phyloP scores from a whole-genome alignment of 2,329 filamentous ascomycete genomes.

The Allantophomopsis lycopodina region DNA sequence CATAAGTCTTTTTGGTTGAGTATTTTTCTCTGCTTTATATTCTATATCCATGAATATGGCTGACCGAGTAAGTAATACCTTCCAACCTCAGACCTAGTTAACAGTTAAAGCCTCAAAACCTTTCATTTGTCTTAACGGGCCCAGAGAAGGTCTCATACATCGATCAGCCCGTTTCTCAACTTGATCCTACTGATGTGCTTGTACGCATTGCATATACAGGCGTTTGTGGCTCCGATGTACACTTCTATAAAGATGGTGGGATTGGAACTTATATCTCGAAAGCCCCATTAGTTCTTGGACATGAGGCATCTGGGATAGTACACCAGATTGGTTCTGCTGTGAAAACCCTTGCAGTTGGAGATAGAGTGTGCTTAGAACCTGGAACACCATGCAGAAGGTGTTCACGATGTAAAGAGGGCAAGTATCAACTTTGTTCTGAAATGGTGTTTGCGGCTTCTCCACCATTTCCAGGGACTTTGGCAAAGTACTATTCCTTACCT shows the following conservation, averaged over 20 bases:
- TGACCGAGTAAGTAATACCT: too few relatives aligned
- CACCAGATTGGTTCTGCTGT: slow-evolving; percentile 25
- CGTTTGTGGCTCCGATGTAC: slow-evolving; percentile 34
- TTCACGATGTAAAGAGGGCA: slow-evolving; percentile 20
- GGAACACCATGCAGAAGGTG: slow-evolving; percentile 28
- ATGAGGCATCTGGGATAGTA: slow-evolving; percentile 28
- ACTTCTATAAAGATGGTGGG: slow-evolving; percentile 27
- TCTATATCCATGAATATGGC: too few relatives aligned
- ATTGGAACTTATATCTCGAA: slow-evolving; percentile 30
- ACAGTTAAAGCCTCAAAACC: too few relatives aligned
- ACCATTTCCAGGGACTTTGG: slow-evolving; percentile 22
- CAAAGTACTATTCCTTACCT: slow-evolving; percentile 21
- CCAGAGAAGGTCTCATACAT: too few relatives aligned
- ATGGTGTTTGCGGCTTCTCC: slow-evolving; percentile 26
- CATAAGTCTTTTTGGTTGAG: too few relatives aligned
- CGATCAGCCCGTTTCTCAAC: too few relatives aligned
- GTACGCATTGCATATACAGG: slow-evolving; percentile 30
- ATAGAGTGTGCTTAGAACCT: slow-evolving; percentile 32
- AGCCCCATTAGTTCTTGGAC: slow-evolving; percentile 30
- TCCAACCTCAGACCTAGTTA: too few relatives aligned
- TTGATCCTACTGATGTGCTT: slow-evolving; percentile 20
- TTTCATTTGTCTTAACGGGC: too few relatives aligned
- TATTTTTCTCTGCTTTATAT: too few relatives aligned
- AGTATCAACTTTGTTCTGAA: slow-evolving; percentile 24
- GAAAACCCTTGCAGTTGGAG: slow-evolving; percentile 26